Conservation (phyloP, 2,329 filamentous ascomycete genomes). For the Talaromyces atroroseus region DNA sequence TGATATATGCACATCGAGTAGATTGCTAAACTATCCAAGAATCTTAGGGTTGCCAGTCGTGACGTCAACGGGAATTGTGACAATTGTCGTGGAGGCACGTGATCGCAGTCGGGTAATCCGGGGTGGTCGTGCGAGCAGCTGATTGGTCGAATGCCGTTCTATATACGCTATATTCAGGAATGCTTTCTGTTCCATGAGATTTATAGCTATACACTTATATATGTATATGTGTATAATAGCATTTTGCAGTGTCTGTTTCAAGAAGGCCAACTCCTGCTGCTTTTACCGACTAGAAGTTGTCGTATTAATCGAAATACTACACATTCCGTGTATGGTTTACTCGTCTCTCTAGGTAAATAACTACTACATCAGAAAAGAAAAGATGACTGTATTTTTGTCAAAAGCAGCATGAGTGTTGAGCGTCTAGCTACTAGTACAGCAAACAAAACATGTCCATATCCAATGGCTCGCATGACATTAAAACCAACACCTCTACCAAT, state of each 20-base stretch:
- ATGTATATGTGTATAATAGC: too few relatives aligned
- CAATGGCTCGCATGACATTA: neutral
- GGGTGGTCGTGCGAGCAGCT: neutral
- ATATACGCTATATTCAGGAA: neutral
- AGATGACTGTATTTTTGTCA: too few relatives aligned
- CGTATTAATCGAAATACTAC: too few relatives aligned
- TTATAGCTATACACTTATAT: neutral
- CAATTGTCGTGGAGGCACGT: neutral
- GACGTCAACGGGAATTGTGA: neutral
- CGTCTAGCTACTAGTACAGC: neutral
- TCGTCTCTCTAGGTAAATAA: too few relatives aligned
- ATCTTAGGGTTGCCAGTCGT: neutral
- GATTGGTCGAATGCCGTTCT: neutral
- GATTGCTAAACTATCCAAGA: neutral
- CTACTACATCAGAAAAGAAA: too few relatives aligned
- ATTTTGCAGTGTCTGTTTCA: too few relatives aligned
- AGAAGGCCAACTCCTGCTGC: too few relatives aligned
- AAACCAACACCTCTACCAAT: neutral
- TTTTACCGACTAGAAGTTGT: too few relatives aligned
- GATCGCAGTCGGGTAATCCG: neutral
- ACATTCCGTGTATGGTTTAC: too few relatives aligned
- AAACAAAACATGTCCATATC: neutral
- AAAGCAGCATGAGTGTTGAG: too few relatives aligned
- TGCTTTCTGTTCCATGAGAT: neutral
- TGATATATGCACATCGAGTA: neutral